phyloP scores from a whole-genome alignment of 176 grass and related monocot species.

The Echinochloa phyllopogon region DNA sequence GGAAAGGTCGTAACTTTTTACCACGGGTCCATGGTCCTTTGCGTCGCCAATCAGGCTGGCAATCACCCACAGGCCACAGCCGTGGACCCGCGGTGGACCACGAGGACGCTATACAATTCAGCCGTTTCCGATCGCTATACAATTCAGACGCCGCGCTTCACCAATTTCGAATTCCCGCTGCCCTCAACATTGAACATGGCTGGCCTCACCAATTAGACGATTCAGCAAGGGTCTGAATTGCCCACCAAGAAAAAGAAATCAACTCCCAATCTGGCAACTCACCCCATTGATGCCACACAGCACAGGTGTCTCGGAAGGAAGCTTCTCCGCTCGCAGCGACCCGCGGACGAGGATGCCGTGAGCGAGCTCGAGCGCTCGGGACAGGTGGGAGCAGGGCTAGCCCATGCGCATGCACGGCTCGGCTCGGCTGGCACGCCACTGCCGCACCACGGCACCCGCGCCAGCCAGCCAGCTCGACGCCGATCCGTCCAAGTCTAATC shows the following conservation, averaged over 20 bases:
- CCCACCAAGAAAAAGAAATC: neutral
- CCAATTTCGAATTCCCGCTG: neutral
- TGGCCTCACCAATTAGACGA: too few species aligned
- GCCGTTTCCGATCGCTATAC: neutral
- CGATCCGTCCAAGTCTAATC: slow-evolving; percentile 15
- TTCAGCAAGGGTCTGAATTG: too few species aligned
- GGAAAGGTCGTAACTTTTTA: neutral
- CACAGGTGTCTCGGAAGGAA: neutral
- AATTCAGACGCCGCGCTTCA: neutral
- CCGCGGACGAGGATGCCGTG: neutral
- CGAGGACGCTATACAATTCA: neutral
- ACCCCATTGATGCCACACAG: neutral
- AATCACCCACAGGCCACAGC: neutral
- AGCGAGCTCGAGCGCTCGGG: neutral
- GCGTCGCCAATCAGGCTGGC: too few species aligned
- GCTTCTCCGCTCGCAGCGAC: slow-evolving; percentile 4
- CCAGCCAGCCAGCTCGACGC: neutral
- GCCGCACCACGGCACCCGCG: neutral
- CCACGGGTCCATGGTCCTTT: too few species aligned
- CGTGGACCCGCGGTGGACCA: neutral
- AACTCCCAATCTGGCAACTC: neutral
- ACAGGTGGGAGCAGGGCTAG: slow-evolving; percentile 4
- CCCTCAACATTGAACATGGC: neutral
- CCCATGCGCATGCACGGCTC: slow-evolving; percentile 11
- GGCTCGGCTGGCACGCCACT: slow-evolving; percentile 5